phyloP scores from a whole-genome alignment of 441 rosid genomes.

The Gossypium gossypioides region DNA sequence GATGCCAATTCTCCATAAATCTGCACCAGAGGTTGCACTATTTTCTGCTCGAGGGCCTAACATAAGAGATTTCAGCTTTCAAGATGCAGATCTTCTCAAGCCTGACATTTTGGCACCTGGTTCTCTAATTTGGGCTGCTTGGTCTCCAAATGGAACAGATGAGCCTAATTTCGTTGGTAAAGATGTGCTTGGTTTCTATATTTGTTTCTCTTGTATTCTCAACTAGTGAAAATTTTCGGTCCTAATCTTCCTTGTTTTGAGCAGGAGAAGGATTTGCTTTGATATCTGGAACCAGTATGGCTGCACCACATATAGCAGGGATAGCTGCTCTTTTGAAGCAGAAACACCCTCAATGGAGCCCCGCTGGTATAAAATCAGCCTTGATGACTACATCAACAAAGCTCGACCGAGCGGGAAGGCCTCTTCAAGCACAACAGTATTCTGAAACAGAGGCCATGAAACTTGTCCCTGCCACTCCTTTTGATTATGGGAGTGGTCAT shows the following conservation, averaged over 20 bases:
- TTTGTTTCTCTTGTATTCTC: conserved; percentile 1
- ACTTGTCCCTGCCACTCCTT: conserved; percentile 77
- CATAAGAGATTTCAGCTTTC: conserved; percentile 81
- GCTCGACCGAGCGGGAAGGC: conserved; percentile 79
- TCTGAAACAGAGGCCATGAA: conserved; percentile 73
- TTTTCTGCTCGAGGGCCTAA: conserved; percentile 97
- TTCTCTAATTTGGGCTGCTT: conserved; percentile 94
- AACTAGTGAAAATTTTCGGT: background rate
- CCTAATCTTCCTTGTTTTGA: conserved; percentile 11
- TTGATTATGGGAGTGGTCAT: conserved; percentile 96
- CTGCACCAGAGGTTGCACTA: conserved; percentile 93
- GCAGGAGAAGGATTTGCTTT: conserved; percentile 94
- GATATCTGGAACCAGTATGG: conserved; percentile 98
- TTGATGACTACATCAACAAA: conserved; percentile 82
- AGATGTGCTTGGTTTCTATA: conserved; percentile 7
- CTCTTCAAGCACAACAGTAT: conserved; percentile 83
- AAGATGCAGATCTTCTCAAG: conserved; percentile 96
- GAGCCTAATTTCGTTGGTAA: conserved; percentile 83
- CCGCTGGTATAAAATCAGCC: conserved; percentile 91
- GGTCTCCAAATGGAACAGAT: conserved; percentile 96
- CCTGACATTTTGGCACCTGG: conserved; percentile 99
- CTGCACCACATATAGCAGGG: conserved; percentile 97
- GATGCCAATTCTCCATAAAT: conserved; percentile 85
- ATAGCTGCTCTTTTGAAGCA: conserved; percentile 97
- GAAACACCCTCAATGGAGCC: conserved; percentile 92